Evolutionary conservation across 2,329 filamentous ascomycete genomes (phyloP).

Genomic region (Fusarium sp.): DNA sequence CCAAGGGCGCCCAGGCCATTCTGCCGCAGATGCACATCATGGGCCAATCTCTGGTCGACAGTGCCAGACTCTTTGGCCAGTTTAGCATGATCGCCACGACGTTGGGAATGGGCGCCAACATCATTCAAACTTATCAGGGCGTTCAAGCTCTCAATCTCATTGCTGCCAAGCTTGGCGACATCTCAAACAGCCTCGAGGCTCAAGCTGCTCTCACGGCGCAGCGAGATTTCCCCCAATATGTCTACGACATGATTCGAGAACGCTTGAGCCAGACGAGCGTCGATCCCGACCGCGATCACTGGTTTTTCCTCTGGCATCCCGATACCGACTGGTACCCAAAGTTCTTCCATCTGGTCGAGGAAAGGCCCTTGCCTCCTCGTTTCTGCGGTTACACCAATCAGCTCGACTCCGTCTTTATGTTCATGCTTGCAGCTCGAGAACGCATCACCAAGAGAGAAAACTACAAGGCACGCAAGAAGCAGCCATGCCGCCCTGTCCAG

Average conservation of each 20-base stretch:
- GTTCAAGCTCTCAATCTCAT: slow-evolving; percentile 50
- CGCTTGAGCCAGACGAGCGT: slow-evolving; percentile 46
- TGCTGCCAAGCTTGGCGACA: slow-evolving; percentile 48
- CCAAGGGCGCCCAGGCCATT: slow-evolving; percentile 37
- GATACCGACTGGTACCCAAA: slow-evolving; percentile 54
- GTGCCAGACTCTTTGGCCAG: slow-evolving; percentile 44
- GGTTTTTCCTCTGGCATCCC: slow-evolving; percentile 54
- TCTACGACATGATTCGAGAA: slow-evolving; percentile 51
- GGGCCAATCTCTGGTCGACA: slow-evolving; percentile 48
- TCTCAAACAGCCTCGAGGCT: slow-evolving; percentile 46
- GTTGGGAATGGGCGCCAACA: slow-evolving; percentile 48
- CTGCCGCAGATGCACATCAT: slow-evolving; percentile 49
- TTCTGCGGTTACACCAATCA: slow-evolving; percentile 55
- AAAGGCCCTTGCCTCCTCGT: slow-evolving; percentile 46
- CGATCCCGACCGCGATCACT: slow-evolving; percentile 47
- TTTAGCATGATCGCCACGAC: slow-evolving; percentile 47
- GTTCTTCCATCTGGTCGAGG: slow-evolving; percentile 51
- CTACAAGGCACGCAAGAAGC: slow-evolving; percentile 37
- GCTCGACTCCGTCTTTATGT: slow-evolving; percentile 52
- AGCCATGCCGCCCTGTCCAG: slow-evolving; percentile 37
- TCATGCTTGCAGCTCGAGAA: slow-evolving; percentile 50
- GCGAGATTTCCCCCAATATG: slow-evolving; percentile 50
- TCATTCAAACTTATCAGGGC: slow-evolving; percentile 50
- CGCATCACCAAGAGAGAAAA: slow-evolving; percentile 40
- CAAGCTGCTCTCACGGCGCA: slow-evolving; percentile 51